A percentile compares a stretch with the other conserved stretches of the same genome.
phyloP scores from a whole-genome alignment of 176 grass and related monocot genomes.

The Ananas comosus region DNA sequence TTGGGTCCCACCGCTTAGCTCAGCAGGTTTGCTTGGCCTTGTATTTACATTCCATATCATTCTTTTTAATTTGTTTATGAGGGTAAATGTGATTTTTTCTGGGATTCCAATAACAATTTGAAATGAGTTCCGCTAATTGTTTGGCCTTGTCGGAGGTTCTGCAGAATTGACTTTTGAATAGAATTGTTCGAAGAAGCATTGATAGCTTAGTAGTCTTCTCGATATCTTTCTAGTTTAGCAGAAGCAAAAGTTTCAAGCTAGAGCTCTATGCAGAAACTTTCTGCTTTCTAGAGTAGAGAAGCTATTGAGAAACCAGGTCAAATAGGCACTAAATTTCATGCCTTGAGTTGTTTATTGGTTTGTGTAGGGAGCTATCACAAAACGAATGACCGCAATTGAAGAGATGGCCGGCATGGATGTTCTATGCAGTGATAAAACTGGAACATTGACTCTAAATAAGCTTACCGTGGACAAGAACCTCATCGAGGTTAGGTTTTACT shows the following conservation, averaged over 20 bases:
- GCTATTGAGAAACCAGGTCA: too few relatives aligned
- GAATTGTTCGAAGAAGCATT: too few relatives aligned
- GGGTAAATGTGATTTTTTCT: background rate
- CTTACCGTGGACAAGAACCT: conserved; percentile 68
- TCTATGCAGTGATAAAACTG: conserved; percentile 85
- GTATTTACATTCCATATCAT: background rate
- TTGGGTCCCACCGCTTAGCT: conserved; percentile 55
- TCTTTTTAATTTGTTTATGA: background rate
- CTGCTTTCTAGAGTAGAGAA: background rate
- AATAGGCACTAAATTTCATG: background rate
- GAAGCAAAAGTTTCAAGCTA: too few relatives aligned
- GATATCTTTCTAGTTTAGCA: too few relatives aligned
- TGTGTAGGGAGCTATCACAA: conserved; percentile 69
- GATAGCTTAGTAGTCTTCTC: too few relatives aligned
- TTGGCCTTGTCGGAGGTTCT: too few relatives aligned
- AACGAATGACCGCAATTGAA: conserved; percentile 87
- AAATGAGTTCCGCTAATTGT: too few relatives aligned
- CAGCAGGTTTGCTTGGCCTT: conserved; percentile 38
- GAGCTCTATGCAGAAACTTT: too few relatives aligned
- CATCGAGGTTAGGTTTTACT: conserved; percentile 28
- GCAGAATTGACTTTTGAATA: too few relatives aligned
- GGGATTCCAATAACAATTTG: background rate
- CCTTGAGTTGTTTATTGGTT: background rate
- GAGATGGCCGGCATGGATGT: conserved; percentile 92
- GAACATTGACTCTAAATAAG: conserved; percentile 65